Evolutionary conservation across 345 rosid species (phyloP), one percentile per base, ranked within the genome.

Genomic region (Punica granatum): DNA sequence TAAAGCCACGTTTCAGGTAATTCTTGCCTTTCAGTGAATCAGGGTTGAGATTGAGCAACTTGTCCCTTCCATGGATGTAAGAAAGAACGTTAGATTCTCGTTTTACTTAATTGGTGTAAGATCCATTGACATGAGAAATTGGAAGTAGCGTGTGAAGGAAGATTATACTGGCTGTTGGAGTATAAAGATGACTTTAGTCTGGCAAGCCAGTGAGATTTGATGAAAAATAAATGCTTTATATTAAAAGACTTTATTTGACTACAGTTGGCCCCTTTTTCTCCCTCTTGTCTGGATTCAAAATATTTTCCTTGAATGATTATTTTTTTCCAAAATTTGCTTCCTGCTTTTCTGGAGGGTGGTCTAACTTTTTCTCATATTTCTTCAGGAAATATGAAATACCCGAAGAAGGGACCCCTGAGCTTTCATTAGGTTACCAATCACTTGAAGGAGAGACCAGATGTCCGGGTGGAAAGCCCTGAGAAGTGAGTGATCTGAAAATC

Each of bases 381-480:
- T 68, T 66, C 82, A 89, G 97, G 83, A 89, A 85, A 78, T 77
- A 87, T 77, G 97, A 90, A n/a, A 76, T 83, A 90, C 78, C 96
- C 96, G 39, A 90, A 84, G 88, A 87, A 77, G 83, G 81, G 75
- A 31, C 82, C 90, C 19, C 98, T 97, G 32, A 89, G 83, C 72
- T 93, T 89, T 74, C 90, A 90, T 81, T 87, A 84, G 77, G 92
- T 86, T 68, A 93, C 96, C 34, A 87, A 89, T 74, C 83, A 87
- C 72, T 85, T 92, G 13, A 90, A 89, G 75, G 98, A 90, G 85
- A 86, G 98, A 70, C 98, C 98, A 2, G 98, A 93, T 81, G 96
- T 93, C 67, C 90, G 98, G 98, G 84, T 93, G 63, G 97, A 93
- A 54, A 85, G 86, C 88, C 98, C 98, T 60, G 97, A 93, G 75